Percentiles rank a stretch among this genome's conserved stretches.
phyloP scores from a whole-genome alignment of 2,329 filamentous ascomycete species.

The Graphiopsis chlorocephala region DNA sequence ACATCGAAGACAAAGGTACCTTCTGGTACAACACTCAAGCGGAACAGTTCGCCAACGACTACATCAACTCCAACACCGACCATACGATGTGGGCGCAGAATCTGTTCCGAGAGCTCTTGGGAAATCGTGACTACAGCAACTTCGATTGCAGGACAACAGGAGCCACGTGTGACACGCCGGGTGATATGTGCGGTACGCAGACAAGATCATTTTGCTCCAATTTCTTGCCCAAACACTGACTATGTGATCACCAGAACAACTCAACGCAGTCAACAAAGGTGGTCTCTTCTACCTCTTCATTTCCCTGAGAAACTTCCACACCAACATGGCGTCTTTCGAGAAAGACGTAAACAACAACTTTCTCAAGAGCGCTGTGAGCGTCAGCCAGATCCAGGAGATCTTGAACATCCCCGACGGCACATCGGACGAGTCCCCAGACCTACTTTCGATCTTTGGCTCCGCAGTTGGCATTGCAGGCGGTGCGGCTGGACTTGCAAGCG shows the following conservation, averaged over 20 bases:
- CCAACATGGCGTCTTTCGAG: background rate
- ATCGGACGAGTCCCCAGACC: background rate
- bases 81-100: slow-evolving; percentile 3
- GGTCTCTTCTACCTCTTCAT: slow-evolving; percentile 12
- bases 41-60: slow-evolving; percentile 12
- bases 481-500: background rate
- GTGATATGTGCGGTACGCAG: background rate
- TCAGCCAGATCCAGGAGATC: background rate
- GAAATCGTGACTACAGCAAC: background rate
- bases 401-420: slow-evolving; percentile 3
- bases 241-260: background rate
- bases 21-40: slow-evolving; percentile 1
- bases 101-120: background rate
- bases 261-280: slow-evolving; percentile 10
- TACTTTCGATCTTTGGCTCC: background rate
- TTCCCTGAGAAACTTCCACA: slow-evolving; percentile 5
- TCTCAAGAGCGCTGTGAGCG: background rate
- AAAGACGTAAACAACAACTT: background rate
- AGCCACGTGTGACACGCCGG: background rate
- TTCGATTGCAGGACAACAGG: background rate
- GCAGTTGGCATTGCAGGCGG: background rate
- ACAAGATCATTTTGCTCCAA: background rate
- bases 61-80: slow-evolving; percentile 7
- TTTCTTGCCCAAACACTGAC: background rate
- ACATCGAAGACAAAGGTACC: slow-evolving; percentile 7